Evolutionary conservation across 192 early-diverging fungal species (phyloP).

Genomic region (Coemansia sp.): DNA sequence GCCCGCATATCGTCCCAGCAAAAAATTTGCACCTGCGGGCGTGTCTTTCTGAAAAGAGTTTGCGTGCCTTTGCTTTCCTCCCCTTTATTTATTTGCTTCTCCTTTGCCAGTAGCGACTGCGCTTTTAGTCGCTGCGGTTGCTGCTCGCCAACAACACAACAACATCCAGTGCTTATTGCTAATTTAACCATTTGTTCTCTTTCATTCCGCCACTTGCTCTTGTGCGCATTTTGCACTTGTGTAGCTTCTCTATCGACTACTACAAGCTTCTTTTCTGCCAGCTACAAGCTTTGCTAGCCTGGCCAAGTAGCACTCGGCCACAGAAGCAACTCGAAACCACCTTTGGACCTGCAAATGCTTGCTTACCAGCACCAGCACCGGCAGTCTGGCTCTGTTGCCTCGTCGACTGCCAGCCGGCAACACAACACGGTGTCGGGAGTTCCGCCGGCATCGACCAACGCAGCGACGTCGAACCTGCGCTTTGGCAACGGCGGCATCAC

Average conservation of each 20-base stretch:
- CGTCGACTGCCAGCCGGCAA: constrained; percentile 8
- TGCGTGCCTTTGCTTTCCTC: neutral
- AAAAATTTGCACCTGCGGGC: neutral
- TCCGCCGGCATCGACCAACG: constrained; percentile 34
- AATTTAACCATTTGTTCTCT: constrained; percentile 2
- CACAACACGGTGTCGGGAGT: constrained; percentile 21
- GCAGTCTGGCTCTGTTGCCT: constrained; percentile 22
- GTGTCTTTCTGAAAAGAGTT: neutral
- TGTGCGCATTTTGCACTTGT: neutral
- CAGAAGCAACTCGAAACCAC: neutral
- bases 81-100: neutral
- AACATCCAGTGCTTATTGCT: neutral
- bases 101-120: neutral
- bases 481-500: constrained; percentile 47
- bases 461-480: constrained; percentile 40
- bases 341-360: constrained; percentile 25
- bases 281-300: neutral
- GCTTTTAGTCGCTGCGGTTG: neutral
- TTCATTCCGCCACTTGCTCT: neutral
- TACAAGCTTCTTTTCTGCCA: neutral
- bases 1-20: neutral
- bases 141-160: neutral
- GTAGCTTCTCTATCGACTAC: neutral
- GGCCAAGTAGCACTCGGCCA: neutral
- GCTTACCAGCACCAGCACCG: constrained; percentile 48